Evolutionary conservation across 345 rosid species (phyloP).

Genomic region (Salix purpurea): DNA sequence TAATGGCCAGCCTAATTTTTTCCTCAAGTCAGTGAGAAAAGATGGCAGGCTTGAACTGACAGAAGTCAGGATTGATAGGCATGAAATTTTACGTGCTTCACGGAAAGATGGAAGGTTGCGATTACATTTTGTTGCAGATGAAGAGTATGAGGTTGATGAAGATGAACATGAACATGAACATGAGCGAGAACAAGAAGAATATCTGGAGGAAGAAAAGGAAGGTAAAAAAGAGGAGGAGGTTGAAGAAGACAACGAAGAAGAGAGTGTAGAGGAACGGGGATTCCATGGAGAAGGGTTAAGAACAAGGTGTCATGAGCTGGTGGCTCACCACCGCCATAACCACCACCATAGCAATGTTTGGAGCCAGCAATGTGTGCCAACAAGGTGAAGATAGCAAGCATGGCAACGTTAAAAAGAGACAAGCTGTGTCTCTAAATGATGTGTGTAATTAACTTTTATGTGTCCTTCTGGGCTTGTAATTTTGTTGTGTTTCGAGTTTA

Average conservation of each 20-base stretch:
- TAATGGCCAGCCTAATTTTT: slow-evolving; percentile 55
- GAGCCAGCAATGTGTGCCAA: slow-evolving; percentile 61
- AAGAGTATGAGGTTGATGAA: background rate
- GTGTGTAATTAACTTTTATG: background rate
- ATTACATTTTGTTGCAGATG: slow-evolving; percentile 44
- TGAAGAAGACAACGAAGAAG: background rate
- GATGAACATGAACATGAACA: slow-evolving; percentile 2
- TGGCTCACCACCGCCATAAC: slow-evolving; percentile 19
- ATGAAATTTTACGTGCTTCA: slow-evolving; percentile 48
- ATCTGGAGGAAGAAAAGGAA: slow-evolving; percentile 7
- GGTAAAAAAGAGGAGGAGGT: slow-evolving; percentile 9
- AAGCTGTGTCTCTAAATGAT: background rate
- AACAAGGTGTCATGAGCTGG: slow-evolving; percentile 39
- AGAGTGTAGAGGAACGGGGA: slow-evolving; percentile 25
- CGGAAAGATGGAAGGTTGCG: slow-evolving; percentile 63
- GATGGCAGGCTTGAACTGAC: slow-evolving; percentile 70
- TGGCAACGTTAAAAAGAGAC: background rate
- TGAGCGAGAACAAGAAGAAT: background rate
- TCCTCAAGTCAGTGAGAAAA: slow-evolving; percentile 54
- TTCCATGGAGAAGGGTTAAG: slow-evolving; percentile 33
- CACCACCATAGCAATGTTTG: slow-evolving; percentile 37
- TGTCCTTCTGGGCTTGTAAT: background rate
- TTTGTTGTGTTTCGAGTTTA: background rate
- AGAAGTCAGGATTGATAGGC: slow-evolving; percentile 52
- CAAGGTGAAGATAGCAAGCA: slow-evolving; percentile 30